Conservation (phyloP, 2,329 filamentous ascomycete species). For the Scedosporium boydii region DNA sequence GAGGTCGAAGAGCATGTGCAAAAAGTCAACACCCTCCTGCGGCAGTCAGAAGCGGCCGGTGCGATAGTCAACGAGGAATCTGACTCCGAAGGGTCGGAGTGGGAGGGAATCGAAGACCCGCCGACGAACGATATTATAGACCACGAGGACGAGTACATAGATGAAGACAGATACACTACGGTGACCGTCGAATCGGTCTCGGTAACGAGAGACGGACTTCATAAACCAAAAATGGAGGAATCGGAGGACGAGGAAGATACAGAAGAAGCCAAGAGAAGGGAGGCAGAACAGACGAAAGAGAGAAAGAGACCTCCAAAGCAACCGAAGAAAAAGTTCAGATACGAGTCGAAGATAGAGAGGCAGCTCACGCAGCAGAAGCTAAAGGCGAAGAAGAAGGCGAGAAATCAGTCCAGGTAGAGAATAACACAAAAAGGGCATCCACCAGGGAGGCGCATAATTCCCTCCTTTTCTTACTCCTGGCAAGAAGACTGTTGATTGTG, state of each 20-base stretch:
- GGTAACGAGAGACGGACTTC: slow-evolving; percentile 63
- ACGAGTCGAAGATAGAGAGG: slow-evolving; percentile 80
- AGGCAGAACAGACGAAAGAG: slow-evolving; percentile 20
- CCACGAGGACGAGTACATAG: slow-evolving; percentile 87
- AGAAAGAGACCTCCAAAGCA: slow-evolving; percentile 23
- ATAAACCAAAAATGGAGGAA: slow-evolving; percentile 35
- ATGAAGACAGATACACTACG: slow-evolving; percentile 92
- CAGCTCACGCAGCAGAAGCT: slow-evolving; percentile 63
- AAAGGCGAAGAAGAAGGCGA: slow-evolving; percentile 50
- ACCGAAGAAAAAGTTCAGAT: slow-evolving; percentile 82
- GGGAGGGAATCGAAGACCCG: slow-evolving; percentile 54
- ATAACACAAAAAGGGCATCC: slow-evolving; percentile 5
- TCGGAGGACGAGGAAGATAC: slow-evolving; percentile 26
- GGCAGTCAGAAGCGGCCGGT: slow-evolving; percentile 45
- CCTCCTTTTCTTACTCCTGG: background rate
- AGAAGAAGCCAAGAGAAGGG: slow-evolving; percentile 12
- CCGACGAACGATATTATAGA: slow-evolving; percentile 48
- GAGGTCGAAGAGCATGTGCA: slow-evolving; percentile 77
- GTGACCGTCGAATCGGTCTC: slow-evolving; percentile 88
- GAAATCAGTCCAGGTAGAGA: slow-evolving; percentile 8
- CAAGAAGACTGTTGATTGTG: background rate
- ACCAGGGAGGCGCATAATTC: background rate
- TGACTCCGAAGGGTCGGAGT: slow-evolving; percentile 39
- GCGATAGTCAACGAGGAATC: slow-evolving; percentile 27
- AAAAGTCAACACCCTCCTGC: slow-evolving; percentile 62